Percentiles rank a stretch among this genome's conserved stretches.
Evolutionary conservation across 352 stramenopile species (phyloP).

Genomic region (Globisporangium heterothallicum): DNA sequence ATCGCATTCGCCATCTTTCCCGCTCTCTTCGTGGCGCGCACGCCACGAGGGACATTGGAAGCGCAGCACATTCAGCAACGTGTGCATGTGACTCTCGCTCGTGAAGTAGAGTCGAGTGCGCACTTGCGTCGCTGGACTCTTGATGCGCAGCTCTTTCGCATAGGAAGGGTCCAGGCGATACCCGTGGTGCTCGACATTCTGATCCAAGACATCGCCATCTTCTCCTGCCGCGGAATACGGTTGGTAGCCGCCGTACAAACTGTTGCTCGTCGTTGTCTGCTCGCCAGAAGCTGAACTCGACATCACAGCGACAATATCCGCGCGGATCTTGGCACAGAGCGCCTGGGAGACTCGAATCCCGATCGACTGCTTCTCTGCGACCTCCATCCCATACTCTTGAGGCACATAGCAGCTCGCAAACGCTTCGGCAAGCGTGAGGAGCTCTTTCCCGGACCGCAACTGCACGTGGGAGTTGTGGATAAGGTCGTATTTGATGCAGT

Average conservation of each 20-base stretch:
- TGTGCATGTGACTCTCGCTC: slow-evolving; percentile 98
- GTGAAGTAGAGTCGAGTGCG: slow-evolving; percentile 99
- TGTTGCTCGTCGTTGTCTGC: slow-evolving; percentile 23
- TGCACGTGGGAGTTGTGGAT: slow-evolving; percentile 95
- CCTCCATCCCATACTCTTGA: slow-evolving; percentile 93
- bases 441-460: slow-evolving; percentile 84
- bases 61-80: slow-evolving; percentile 96
- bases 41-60: slow-evolving; percentile 81
- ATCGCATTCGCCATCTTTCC: slow-evolving; percentile 61
- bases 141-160: slow-evolving; percentile 94
- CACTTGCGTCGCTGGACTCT: slow-evolving; percentile 82
- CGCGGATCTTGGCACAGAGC: slow-evolving; percentile 98
- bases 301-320: slow-evolving; percentile 83
- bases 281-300: slow-evolving; percentile 39
- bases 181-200: slow-evolving; percentile 81
- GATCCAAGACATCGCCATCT: slow-evolving; percentile 24
- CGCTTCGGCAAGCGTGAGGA: slow-evolving; percentile 92
- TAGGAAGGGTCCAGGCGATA: slow-evolving; percentile 85
- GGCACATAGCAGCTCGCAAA: slow-evolving; percentile 97
- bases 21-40: slow-evolving; percentile 42
- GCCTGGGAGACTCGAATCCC: slow-evolving; percentile 95
- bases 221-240: slow-evolving; percentile 24
- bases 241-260: slow-evolving; percentile 26
- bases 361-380: slow-evolving; percentile 93
- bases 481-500: slow-evolving; percentile 98